phyloP scores from a whole-genome alignment of 2,329 filamentous ascomycete genomes.

The Fusarium foetens region DNA sequence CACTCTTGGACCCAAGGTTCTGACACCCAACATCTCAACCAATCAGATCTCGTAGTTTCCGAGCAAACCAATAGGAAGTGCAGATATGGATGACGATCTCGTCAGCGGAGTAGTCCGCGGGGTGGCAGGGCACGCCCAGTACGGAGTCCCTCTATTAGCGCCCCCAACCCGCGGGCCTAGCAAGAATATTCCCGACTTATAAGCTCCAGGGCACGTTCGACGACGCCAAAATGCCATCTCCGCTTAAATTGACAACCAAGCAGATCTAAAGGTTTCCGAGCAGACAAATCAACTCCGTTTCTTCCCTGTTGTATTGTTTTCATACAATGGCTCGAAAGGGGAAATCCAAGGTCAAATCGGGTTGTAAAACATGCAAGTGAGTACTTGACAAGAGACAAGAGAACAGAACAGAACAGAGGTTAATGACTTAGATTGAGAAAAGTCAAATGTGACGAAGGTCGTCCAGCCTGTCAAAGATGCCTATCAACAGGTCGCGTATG shows the following conservation, averaged over 20 bases:
- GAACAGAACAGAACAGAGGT: neutral
- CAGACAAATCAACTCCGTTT: conserved; percentile 16
- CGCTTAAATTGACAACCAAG: conserved; percentile 23
- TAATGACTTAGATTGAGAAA: conserved; percentile 22
- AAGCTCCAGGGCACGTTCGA: conserved; percentile 1
- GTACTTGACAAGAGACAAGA: neutral
- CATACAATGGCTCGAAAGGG: conserved; percentile 16
- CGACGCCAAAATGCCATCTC: neutral
- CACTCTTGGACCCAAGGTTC: neutral
- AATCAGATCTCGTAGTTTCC: conserved; percentile 35
- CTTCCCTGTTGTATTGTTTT: neutral
- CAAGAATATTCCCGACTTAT: conserved; percentile 15
- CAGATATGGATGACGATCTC: neutral
- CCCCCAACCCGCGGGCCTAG: neutral
- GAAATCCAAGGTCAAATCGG: conserved; percentile 33
- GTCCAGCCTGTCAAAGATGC: conserved; percentile 31
- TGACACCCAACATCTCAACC: neutral
- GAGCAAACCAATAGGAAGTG: conserved; percentile 31
- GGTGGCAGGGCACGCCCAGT: neutral
- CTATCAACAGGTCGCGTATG: conserved; percentile 32
- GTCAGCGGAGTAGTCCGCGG: conserved; percentile 21
- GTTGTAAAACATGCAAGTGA: conserved; percentile 38
- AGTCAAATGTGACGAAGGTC: conserved; percentile 34
- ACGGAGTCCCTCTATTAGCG: neutral
- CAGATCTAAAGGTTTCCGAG: conserved; percentile 35